phyloP scores from a whole-genome alignment of 2,329 filamentous ascomycete species.

The Aspergillus sojae region DNA sequence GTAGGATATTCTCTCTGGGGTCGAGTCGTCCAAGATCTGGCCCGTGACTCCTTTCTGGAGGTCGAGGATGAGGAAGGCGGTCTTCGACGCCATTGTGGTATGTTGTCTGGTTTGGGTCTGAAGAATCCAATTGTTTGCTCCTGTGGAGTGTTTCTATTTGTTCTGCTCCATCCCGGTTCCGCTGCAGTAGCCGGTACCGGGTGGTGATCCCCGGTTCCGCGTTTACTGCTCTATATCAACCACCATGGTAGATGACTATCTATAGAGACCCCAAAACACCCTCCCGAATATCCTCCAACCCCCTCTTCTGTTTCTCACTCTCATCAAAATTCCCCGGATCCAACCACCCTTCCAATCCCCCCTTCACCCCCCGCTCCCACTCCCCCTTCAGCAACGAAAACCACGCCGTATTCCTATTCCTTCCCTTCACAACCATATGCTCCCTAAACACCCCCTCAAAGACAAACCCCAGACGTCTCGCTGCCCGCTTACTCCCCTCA shows the following conservation, averaged over 20 bases:
- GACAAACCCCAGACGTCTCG: conserved; percentile 59
- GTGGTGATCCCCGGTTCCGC: too few relatives aligned
- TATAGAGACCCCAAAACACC: background rate
- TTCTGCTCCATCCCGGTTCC: too few relatives aligned
- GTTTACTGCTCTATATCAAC: too few relatives aligned
- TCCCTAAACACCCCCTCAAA: conserved; percentile 64
- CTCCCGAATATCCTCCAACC: background rate
- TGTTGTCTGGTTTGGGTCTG: background rate
- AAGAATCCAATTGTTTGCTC: background rate
- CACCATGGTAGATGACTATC: too few relatives aligned
- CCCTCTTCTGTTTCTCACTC: background rate
- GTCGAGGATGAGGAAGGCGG: background rate
- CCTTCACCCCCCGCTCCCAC: conserved; percentile 51
- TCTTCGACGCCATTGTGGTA: background rate
- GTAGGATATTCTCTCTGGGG: background rate
- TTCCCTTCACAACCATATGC: conserved; percentile 62
- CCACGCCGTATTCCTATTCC: conserved; percentile 63
- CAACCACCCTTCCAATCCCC: background rate
- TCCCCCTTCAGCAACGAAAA: conserved; percentile 62
- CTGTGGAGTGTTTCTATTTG: too few relatives aligned
- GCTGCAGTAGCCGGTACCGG: too few relatives aligned
- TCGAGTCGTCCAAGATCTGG: background rate
- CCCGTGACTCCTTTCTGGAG: background rate
- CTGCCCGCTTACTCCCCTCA: conserved; percentile 56
- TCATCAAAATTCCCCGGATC: background rate